Evolutionary conservation across 129 eudicot species (phyloP).

Genomic region (Centella asiatica): DNA sequence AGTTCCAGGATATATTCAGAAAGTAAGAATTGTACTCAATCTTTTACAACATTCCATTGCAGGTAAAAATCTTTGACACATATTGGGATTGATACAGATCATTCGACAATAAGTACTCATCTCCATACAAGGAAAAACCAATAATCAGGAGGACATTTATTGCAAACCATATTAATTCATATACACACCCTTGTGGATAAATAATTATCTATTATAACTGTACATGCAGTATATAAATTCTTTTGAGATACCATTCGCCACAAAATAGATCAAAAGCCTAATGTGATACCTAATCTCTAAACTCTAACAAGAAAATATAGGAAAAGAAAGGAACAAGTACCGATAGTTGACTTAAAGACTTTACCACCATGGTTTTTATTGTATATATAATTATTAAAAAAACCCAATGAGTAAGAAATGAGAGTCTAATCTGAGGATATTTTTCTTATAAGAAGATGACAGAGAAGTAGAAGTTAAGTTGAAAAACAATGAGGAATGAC

Average conservation of each 20-base stretch:
- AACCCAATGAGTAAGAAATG: slow-evolving; percentile 28
- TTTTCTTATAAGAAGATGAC: slow-evolving; percentile 19
- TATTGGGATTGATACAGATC: no score
- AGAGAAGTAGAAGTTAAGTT: slow-evolving; percentile 32
- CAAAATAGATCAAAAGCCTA: slow-evolving; percentile 36
- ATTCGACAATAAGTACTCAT: no score
- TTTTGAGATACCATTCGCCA: slow-evolving; percentile 29
- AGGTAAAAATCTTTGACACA: no score
- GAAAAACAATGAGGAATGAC: slow-evolving; percentile 43
- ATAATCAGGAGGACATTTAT: slow-evolving; percentile 20
- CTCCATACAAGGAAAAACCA: no score
- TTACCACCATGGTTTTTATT: slow-evolving; percentile 20
- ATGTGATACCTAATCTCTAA: slow-evolving; percentile 14
- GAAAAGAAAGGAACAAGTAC: slow-evolving; percentile 15
- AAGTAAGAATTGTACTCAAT: no score
- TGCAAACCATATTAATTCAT: slow-evolving; percentile 23
- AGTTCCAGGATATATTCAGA: no score
- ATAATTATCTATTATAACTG: slow-evolving; percentile 48
- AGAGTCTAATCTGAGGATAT: slow-evolving; percentile 22
- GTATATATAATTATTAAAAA: slow-evolving; percentile 31
- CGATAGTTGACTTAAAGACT: slow-evolving; percentile 18
- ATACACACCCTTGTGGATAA: slow-evolving; percentile 30
- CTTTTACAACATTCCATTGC: no score
- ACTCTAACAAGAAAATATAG: slow-evolving; percentile 3
- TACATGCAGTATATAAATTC: slow-evolving; percentile 42